A percentile compares a stretch with the other conserved stretches of the same genome.
phyloP scores from a whole-genome alignment of 2,329 filamentous ascomycete genomes.

The Rasamsonia emersonii region DNA sequence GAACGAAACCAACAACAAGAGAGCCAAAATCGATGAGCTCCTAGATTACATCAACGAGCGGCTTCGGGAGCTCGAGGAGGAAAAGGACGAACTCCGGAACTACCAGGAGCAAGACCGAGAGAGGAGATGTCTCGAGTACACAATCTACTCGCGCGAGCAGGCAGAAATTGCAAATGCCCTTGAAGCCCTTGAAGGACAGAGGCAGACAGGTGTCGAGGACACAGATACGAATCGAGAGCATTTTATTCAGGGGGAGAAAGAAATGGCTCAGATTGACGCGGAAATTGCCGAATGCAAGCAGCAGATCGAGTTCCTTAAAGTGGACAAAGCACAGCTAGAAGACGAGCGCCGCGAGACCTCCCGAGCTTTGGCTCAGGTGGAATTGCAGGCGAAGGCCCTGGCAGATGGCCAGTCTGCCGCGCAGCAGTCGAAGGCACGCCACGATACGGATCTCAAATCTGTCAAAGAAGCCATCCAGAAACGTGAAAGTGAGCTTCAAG shows the following conservation, averaged over 20 bases:
- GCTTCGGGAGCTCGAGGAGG: constrained; percentile 81
- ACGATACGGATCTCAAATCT: constrained; percentile 61
- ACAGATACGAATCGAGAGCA: constrained; percentile 71
- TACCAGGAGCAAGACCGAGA: constrained; percentile 95
- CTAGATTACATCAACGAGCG: constrained; percentile 88
- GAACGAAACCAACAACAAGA: constrained; percentile 91
- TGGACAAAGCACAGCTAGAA: constrained; percentile 81
- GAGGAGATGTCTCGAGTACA: constrained; percentile 85
- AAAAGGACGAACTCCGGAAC: constrained; percentile 88
- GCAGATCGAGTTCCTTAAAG: constrained; percentile 71
- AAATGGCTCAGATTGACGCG: constrained; percentile 65
- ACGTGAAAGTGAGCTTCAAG: constrained; percentile 67
- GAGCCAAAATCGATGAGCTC: constrained; percentile 86
- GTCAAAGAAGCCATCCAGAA: constrained; percentile 65
- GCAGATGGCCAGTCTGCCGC: constrained; percentile 73
- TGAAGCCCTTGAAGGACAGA: constrained; percentile 71
- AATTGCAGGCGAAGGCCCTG: constrained; percentile 74
- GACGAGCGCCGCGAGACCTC: constrained; percentile 79
- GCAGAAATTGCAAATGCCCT: constrained; percentile 67
- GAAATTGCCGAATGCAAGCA: constrained; percentile 74
- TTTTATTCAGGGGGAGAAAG: constrained; percentile 70
- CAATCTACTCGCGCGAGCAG: constrained; percentile 85
- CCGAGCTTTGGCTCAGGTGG: constrained; percentile 71
- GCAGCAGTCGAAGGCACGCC: constrained; percentile 62
- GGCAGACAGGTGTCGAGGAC: constrained; percentile 74